Conservation (phyloP, 805 yeast genomes). For the Kazachstania africana region DNA sequence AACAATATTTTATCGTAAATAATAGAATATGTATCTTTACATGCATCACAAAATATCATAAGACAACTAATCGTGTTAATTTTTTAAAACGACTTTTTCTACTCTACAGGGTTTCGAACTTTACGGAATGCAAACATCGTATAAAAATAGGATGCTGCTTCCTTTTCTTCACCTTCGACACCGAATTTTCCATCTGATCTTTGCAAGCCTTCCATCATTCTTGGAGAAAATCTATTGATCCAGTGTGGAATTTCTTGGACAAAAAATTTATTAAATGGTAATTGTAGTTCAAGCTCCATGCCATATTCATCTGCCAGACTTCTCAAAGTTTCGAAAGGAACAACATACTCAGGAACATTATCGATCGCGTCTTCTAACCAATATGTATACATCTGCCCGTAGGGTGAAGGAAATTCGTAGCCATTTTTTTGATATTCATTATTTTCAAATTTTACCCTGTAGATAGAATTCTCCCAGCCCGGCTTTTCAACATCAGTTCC, state of each 20-base stretch:
- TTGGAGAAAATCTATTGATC: conserved; percentile 45
- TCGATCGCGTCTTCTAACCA: conserved; percentile 88
- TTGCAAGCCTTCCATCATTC: conserved; percentile 55
- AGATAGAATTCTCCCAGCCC: conserved; percentile 78
- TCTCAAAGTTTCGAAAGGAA: conserved; percentile 82
- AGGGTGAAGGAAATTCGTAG: conserved; percentile 63
- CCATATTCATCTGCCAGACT: conserved; percentile 77
- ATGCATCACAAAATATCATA: no score
- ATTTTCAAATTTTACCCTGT: conserved; percentile 69
- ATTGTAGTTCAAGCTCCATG: conserved; percentile 55
- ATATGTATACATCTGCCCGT: conserved; percentile 75
- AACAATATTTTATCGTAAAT: no score
- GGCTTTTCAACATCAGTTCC: conserved; percentile 38
- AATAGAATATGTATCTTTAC: no score
- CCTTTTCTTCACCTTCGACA: conserved; percentile 80
- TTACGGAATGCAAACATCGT: conserved; percentile 75
- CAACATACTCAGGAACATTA: conserved; percentile 92
- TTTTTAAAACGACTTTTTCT: no score
- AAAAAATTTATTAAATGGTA: conserved; percentile 74
- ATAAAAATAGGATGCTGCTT: conserved; percentile 78
- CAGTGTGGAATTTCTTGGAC: conserved; percentile 64
- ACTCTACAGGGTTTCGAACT: conserved; percentile 25
- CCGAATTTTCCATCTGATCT: conserved; percentile 75
- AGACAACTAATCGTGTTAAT: no score
- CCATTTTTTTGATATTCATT: conserved; percentile 52